Conservation (phyloP, 139 green algal species). For the Deuterostichococcus epilithicus region DNA sequence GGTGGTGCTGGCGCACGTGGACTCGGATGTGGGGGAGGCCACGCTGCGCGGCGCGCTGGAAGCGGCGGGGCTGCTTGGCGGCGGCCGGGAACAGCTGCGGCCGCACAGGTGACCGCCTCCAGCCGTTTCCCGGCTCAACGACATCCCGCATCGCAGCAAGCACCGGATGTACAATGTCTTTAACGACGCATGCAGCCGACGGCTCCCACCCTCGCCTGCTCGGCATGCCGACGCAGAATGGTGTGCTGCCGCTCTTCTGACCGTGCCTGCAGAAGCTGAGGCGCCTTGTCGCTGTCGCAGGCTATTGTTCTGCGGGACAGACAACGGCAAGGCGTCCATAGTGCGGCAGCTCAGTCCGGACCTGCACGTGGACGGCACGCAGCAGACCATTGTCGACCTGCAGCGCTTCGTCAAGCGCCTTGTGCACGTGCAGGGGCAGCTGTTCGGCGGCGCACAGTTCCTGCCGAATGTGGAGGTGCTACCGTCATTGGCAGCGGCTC, state of each 20-base stretch:
- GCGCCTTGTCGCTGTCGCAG: too few species aligned
- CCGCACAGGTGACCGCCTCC: neutral
- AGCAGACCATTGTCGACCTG: constrained; percentile 43
- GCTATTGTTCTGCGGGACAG: constrained; percentile 73
- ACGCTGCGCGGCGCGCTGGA: constrained; percentile 22
- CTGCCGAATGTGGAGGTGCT: neutral
- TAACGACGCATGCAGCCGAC: too few species aligned
- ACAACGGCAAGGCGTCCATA: constrained; percentile 72
- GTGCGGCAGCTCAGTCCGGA: constrained; percentile 80
- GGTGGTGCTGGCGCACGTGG: constrained; percentile 50
- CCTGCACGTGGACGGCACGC: constrained; percentile 43
- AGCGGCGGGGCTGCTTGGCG: neutral
- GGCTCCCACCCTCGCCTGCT: too few species aligned
- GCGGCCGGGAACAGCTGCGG: neutral
- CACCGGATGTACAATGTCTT: too few species aligned
- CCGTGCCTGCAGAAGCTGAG: too few species aligned
- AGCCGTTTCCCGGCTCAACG: too few species aligned
- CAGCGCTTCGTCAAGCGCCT: constrained; percentile 64
- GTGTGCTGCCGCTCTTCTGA: too few species aligned
- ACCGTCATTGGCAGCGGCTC: neutral
- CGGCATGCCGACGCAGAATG: too few species aligned
- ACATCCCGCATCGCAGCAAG: too few species aligned
- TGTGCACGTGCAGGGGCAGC: constrained; percentile 31
- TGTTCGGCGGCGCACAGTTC: neutral
- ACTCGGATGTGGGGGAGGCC: constrained; percentile 53